Evolutionary conservation across 352 stramenopile genomes (phyloP).

Genomic region (Peronospora belbahrii): DNA sequence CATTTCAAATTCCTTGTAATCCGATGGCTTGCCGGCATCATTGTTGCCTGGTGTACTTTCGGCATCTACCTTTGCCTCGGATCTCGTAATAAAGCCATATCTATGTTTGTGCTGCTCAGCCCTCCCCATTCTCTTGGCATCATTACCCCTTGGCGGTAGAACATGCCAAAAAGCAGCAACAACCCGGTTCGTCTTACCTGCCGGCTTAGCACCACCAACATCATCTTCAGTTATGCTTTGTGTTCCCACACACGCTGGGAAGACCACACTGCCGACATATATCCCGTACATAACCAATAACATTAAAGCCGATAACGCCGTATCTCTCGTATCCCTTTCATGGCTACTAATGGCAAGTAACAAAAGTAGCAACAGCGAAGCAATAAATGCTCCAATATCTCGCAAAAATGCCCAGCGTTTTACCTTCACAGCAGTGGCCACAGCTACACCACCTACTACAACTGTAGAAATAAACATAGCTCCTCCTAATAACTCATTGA

Average conservation of each 20-base stretch:
- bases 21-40: not conserved
- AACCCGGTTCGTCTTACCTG: slow-evolving; percentile 23
- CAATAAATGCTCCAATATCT: slow-evolving; percentile 48
- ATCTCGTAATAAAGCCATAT: slow-evolving; percentile 45
- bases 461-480: slow-evolving; percentile 94
- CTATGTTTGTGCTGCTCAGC: too few species aligned
- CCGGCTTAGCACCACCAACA: slow-evolving; percentile 10
- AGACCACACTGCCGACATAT: slow-evolving; percentile 55
- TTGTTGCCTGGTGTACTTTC: slow-evolving; percentile 8
- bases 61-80: slow-evolving; percentile 9
- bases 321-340: slow-evolving; percentile 10
- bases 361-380: slow-evolving; percentile 42
- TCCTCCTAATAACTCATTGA: slow-evolving; percentile 87
- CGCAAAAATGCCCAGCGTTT: slow-evolving; percentile 59
- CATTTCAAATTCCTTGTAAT: slow-evolving; percentile 15
- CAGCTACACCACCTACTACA: slow-evolving; percentile 84
- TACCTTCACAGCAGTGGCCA: slow-evolving; percentile 58
- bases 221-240: slow-evolving; percentile 16
- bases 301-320: slow-evolving; percentile 28
- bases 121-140: slow-evolving; percentile 9
- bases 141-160: slow-evolving; percentile 28
- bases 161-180: slow-evolving; percentile 76
- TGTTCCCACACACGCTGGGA: slow-evolving; percentile 40
- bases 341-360: slow-evolving; percentile 21
- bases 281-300: slow-evolving; percentile 44